Evolutionary conservation across 148 eudicot genomes (phyloP).

Genomic region (Hydrangea macrophylla): DNA sequence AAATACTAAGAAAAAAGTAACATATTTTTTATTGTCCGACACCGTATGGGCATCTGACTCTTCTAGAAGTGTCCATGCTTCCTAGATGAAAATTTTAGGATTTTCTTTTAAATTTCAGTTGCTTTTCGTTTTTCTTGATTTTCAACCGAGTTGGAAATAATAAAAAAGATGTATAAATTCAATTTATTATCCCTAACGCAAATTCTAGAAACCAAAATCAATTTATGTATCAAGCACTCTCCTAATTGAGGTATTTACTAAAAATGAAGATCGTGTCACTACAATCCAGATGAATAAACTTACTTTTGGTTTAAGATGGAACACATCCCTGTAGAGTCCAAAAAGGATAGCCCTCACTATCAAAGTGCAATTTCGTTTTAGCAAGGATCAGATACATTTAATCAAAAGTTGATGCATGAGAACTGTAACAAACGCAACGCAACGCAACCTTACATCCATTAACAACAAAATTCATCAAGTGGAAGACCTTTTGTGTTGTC

Average conservation of each 20-base stretch:
- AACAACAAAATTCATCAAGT: slow-evolving; percentile 72
- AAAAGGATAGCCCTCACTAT: slow-evolving; percentile 66
- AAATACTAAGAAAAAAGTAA: too few relatives aligned
- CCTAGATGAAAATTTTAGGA: too few relatives aligned
- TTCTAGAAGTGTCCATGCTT: too few relatives aligned
- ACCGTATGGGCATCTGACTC: too few relatives aligned
- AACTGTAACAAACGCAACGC: slow-evolving; percentile 11
- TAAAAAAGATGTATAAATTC: background rate
- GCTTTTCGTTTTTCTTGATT: too few relatives aligned
- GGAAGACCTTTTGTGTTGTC: slow-evolving; percentile 85
- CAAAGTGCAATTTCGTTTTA: slow-evolving; percentile 8
- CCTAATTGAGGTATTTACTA: background rate
- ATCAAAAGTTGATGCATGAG: background rate
- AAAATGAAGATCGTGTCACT: background rate
- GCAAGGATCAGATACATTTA: background rate
- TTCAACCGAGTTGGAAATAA: too few relatives aligned
- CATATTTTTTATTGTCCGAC: too few relatives aligned
- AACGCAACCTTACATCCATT: slow-evolving; percentile 67
- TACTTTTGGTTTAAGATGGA: slow-evolving; percentile 36
- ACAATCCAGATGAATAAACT: slow-evolving; percentile 13
- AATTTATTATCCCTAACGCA: background rate
- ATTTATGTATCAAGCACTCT: background rate
- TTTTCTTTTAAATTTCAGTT: too few relatives aligned
- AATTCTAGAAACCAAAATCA: background rate
- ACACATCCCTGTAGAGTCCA: slow-evolving; percentile 46